These are phyloP conservation scores for Mycena olivaceomarginata DNA, from an alignment of 768 basidiomycete species.

Conservation along the genomic window DNA sequence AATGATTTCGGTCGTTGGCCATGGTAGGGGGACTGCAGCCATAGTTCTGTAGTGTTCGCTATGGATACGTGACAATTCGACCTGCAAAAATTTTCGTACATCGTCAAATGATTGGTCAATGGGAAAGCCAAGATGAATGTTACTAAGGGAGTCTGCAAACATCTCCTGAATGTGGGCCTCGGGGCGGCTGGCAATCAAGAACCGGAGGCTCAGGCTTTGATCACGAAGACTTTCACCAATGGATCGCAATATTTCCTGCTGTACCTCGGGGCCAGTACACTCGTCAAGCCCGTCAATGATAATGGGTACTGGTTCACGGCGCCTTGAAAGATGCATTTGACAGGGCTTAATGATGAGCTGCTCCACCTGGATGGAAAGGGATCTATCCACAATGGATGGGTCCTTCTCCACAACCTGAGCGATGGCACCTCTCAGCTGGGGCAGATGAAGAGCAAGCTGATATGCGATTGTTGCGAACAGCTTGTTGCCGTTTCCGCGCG, in stretches of 20 bases:
- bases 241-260: constrained; percentile 22
- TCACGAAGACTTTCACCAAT: constrained; percentile 14
- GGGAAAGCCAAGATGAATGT: constrained; percentile 11
- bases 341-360: constrained; percentile 19
- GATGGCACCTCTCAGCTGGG: constrained; percentile 14
- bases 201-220: constrained; percentile 12
- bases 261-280: constrained; percentile 7
- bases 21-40: constrained; percentile 13
- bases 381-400: constrained; percentile 21
- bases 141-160: constrained; percentile 12
- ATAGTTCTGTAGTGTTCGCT: constrained; percentile 8
- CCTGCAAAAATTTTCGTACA: constrained; percentile 20
- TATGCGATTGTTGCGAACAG: not conserved
- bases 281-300: constrained; percentile 15
- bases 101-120: constrained; percentile 16
- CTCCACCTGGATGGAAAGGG: constrained; percentile 19
- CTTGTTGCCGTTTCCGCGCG: no score
- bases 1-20: constrained; percentile 16
- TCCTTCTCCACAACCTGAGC: constrained; percentile 21
- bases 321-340: constrained; percentile 16
- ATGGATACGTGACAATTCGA: constrained; percentile 23
- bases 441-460: constrained; percentile 18
- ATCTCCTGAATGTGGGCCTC: constrained; percentile 17
- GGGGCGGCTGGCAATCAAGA: constrained; percentile 19
- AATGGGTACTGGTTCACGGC: constrained; percentile 10